A percentile compares a stretch with the other conserved stretches of the same genome.
Evolutionary conservation across 2,329 filamentous ascomycete species (phyloP).

Genomic region (Pestalotiopsis sp.): DNA sequence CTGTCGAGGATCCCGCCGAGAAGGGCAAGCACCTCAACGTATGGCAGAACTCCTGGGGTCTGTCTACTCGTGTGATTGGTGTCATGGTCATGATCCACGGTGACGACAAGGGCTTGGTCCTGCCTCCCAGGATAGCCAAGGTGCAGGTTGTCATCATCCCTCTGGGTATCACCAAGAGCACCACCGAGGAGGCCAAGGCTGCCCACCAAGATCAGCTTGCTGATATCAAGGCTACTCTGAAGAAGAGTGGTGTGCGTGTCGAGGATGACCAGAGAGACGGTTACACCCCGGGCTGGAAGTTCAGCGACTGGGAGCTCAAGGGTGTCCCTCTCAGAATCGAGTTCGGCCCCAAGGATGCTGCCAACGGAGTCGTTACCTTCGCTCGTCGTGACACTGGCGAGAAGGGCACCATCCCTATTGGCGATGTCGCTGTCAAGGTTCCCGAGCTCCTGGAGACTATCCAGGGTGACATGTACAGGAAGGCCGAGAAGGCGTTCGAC

Average conservation of each 20-base stretch:
- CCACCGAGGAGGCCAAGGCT: conserved; percentile 75
- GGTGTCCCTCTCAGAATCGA: conserved; percentile 93
- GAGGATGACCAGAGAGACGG: conserved; percentile 85
- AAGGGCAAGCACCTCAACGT: conserved; percentile 82
- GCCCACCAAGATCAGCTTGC: conserved; percentile 78
- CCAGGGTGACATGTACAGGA: conserved; percentile 77
- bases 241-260: conserved; percentile 73
- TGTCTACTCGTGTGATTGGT: conserved; percentile 95
- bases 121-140: conserved; percentile 88
- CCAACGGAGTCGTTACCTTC: conserved; percentile 80
- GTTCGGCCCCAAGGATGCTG: conserved; percentile 92
- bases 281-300: conserved; percentile 96
- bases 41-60: conserved; percentile 99
- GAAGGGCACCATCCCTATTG: conserved; percentile 79
- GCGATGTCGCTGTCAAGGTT: conserved; percentile 72
- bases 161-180: conserved; percentile 90
- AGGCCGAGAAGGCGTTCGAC: conserved; percentile 78
- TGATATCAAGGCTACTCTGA: conserved; percentile 68
- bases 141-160: conserved; percentile 86
- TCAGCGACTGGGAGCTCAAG: conserved; percentile 98
- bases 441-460: conserved; percentile 86
- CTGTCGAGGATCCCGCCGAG: conserved; percentile 86
- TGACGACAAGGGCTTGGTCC: conserved; percentile 91
- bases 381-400: conserved; percentile 86
- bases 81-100: conserved; percentile 99